phyloP scores from a whole-genome alignment of 306 rosid genomes.

The Argentina anserina region DNA sequence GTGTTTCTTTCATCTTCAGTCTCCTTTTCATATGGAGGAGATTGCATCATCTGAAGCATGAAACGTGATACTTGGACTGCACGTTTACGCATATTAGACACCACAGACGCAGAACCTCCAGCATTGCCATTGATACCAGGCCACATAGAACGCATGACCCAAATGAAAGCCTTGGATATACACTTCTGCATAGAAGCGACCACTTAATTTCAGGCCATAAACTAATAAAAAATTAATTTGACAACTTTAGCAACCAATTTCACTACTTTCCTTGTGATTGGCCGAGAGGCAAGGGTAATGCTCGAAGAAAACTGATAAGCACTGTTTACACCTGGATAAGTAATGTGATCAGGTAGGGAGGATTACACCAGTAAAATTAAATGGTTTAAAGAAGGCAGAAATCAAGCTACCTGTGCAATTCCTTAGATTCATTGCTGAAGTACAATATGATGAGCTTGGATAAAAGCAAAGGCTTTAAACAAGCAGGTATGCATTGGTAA shows the following conservation, averaged over 20 bases:
- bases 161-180: constrained; percentile 74
- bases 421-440: constrained; percentile 53
- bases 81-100: constrained; percentile 82
- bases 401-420: constrained; percentile 53
- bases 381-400: neutral
- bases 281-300: constrained; percentile 79
- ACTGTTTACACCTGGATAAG: constrained; percentile 74
- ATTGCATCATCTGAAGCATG: constrained; percentile 94
- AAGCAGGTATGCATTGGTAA: constrained; percentile 58
- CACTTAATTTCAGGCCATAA: constrained; percentile 18
- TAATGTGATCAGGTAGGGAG: constrained; percentile 9
- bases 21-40: constrained; percentile 56
- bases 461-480: constrained; percentile 68
- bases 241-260: neutral
- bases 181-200: constrained; percentile 51
- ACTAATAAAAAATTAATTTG: neutral
- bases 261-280: constrained; percentile 64
- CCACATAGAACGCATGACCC: constrained; percentile 89
- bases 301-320: constrained; percentile 89
- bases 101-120: constrained; percentile 49
- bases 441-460: constrained; percentile 67
- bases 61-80: constrained; percentile 93
- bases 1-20: constrained; percentile 38
- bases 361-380: constrained; percentile 1
- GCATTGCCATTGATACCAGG: constrained; percentile 75